A percentile compares a stretch with the other conserved stretches of the same genome.
These are phyloP conservation scores for Colletotrichum kahawae DNA, from an alignment of 2,329 filamentous ascomycete species.

Conservation along the genomic window DNA sequence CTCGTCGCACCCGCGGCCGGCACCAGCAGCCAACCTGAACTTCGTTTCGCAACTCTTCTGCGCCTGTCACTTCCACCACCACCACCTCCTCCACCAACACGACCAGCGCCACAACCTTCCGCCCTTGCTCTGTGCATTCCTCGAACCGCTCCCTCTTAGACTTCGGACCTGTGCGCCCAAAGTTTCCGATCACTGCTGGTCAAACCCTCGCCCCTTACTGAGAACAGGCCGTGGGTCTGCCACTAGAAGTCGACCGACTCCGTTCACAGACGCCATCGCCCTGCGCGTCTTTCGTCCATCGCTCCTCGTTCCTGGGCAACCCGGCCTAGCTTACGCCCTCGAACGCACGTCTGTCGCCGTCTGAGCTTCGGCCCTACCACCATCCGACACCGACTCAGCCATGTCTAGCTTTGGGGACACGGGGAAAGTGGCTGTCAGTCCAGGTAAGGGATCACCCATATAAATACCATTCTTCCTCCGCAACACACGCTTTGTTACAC, in stretches of 20 bases:
- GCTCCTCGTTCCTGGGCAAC: background rate
- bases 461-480: slow-evolving; percentile 2
- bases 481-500: background rate
- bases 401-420: slow-evolving; percentile 21
- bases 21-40: background rate
- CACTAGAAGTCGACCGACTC: background rate
- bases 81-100: background rate
- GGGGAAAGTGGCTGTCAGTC: slow-evolving; percentile 12
- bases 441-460: slow-evolving; percentile 14
- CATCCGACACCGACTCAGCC: slow-evolving; percentile 15
- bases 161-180: slow-evolving; percentile 15
- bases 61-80: background rate
- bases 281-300: background rate
- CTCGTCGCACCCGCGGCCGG: background rate
- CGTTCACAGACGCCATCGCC: background rate
- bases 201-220: slow-evolving; percentile 12
- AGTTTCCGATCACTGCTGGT: slow-evolving; percentile 5
- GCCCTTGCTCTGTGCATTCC: slow-evolving; percentile 8
- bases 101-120: background rate
- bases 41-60: slow-evolving; percentile 15
- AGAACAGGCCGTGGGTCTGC: slow-evolving; percentile 4
- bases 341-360: slow-evolving; percentile 14
- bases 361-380: slow-evolving; percentile 11
- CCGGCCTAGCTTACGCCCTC: slow-evolving; percentile 1
- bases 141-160: slow-evolving; percentile 1